Evolutionary conservation across 2,329 filamentous ascomycete genomes (phyloP).

Genomic region (Phaeosphaeria sp.): DNA sequence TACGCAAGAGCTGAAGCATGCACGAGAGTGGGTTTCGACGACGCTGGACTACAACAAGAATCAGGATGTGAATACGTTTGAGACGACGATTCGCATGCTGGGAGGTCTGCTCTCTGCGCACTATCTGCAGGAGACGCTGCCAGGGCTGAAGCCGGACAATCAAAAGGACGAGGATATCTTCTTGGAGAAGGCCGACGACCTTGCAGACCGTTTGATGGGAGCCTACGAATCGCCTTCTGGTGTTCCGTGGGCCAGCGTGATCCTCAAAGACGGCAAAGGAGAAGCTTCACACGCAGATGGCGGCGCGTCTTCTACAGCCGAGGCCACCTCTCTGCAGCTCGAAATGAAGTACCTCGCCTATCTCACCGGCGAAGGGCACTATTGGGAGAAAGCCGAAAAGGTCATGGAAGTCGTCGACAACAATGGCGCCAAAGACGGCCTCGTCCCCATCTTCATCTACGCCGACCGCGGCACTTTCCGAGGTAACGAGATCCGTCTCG

Average conservation of each 20-base stretch:
- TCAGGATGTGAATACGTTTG: constrained; percentile 96
- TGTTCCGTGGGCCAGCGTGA: constrained; percentile 88
- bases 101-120: constrained; percentile 92
- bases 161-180: constrained; percentile 86
- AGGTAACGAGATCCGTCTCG: constrained; percentile 85
- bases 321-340: constrained; percentile 89
- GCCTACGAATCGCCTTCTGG: constrained; percentile 89
- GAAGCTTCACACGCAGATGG: constrained; percentile 82
- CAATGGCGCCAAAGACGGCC: constrained; percentile 77
- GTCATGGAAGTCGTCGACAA: constrained; percentile 91
- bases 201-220: constrained; percentile 84
- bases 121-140: constrained; percentile 86
- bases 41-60: constrained; percentile 86
- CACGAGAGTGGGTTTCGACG: constrained; percentile 85
- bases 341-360: constrained; percentile 98
- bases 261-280: constrained; percentile 77
- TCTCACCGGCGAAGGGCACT: constrained; percentile 87
- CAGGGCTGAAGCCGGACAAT: constrained; percentile 77
- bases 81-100: constrained; percentile 97
- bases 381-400: constrained; percentile 90
- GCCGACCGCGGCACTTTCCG: constrained; percentile 79
- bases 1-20: constrained; percentile 81
- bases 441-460: constrained; percentile 91
- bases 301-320: constrained; percentile 91
- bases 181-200: constrained; percentile 91